Conservation (phyloP, 371 early-diverging fungal genomes). For the Syncephalastrum monosporum region DNA sequence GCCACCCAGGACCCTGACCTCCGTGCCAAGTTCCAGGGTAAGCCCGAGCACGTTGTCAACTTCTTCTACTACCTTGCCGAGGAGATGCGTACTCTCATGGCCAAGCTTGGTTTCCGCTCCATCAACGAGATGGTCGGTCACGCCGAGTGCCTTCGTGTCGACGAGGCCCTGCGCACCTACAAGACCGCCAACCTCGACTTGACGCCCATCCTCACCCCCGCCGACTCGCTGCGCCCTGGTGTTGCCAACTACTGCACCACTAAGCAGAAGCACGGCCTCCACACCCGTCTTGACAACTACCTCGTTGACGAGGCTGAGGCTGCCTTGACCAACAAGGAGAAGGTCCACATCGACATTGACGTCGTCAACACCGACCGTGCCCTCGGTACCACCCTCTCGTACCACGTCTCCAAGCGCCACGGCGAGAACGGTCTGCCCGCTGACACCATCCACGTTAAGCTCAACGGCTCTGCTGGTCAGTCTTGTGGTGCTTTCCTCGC, state of each 20-base stretch:
- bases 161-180: constrained; percentile 67
- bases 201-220: constrained; percentile 86
- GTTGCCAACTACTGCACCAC: constrained; percentile 78
- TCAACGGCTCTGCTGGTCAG: constrained; percentile 95
- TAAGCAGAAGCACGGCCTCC: constrained; percentile 86
- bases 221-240: constrained; percentile 81
- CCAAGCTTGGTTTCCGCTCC: constrained; percentile 87
- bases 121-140: constrained; percentile 96
- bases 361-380: constrained; percentile 96
- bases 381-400: constrained; percentile 87
- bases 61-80: constrained; percentile 97
- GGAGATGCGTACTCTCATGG: constrained; percentile 90
- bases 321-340: constrained; percentile 60
- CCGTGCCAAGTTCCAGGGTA: constrained; percentile 90
- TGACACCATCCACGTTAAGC: constrained; percentile 80
- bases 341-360: constrained; percentile 52
- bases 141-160: constrained; percentile 78
- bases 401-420: constrained; percentile 78
- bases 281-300: constrained; percentile 59
- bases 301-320: constrained; percentile 79
- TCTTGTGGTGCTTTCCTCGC: constrained; percentile 94
- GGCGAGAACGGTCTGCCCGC: constrained; percentile 86
- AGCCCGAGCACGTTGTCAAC: constrained; percentile 95
- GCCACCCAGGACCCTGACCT: constrained; percentile 96
- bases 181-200: constrained; percentile 89